Base-by-base conservation (phyloP, 495 filamentous ascomycete genomes). In the Pyronema domesticum region DNA sequence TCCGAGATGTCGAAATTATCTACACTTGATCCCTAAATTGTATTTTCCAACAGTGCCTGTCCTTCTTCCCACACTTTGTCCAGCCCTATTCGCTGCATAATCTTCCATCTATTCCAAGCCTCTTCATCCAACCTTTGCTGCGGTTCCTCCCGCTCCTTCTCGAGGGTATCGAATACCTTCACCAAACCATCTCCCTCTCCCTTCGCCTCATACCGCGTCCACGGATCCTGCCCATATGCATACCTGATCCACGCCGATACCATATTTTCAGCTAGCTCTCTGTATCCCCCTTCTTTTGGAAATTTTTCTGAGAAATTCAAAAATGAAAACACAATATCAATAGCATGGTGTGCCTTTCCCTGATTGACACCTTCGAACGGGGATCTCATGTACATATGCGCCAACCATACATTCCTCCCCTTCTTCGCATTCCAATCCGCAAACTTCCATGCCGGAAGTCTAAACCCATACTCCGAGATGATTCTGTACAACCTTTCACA, bases 181-280 rank as follows among this genome's bases (percentile, higher is more conserved):
- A 59, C 35, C n/a, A 43, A 11, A 13, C 15, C 53, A 10, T 40
- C 46, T 13, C 0, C 7, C 36, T 37, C 35, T 23, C 39, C 17
- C 39, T 17, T 43, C 17, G 39, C 1, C 39, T 13, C 17, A 47
- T 53, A 44, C 3, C 47, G 17, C 13, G 45, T 34, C 55, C 48
- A 57, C 37, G 56, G 56, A 14, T 54, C 37, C 37, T 57, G 44
- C 15, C 55, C 36, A 54, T 49, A 57, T 13, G 49, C 49, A 49
- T 54, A 60, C 11, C 13, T 44, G 6, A 46, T 18, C 54, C 58
- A 57, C 3, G 15, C 17, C 1, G 6, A 30, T 0, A 44, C 55
- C 19, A 57, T 45, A 42, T 40, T 39, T 34, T 15, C 3, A n/a
- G 5, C 49, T 18, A 53, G 11, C 19, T 59, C 55, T 6, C n/a